Evolutionary conservation across 2,329 filamentous ascomycete genomes (phyloP).

Genomic region (Cytospora piceae): DNA sequence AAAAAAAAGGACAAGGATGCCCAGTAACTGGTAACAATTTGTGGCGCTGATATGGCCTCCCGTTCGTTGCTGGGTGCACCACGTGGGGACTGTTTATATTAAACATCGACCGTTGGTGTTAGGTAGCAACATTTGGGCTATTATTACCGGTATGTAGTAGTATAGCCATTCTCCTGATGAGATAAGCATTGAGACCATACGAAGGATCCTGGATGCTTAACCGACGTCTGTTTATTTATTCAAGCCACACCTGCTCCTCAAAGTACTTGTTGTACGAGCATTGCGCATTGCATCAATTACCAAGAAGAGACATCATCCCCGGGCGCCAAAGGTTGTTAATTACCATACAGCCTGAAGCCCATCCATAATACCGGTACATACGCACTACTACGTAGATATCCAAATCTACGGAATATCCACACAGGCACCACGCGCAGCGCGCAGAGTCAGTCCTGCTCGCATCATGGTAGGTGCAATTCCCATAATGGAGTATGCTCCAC

Average conservation of each 20-base stretch:
- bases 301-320: neutral
- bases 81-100: conserved; percentile 4
- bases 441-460: conserved; percentile 12
- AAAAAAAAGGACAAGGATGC: neutral
- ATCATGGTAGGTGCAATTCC: conserved; percentile 29
- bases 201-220: too few species aligned
- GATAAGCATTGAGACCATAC: neutral
- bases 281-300: neutral
- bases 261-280: neutral
- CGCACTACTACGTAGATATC: neutral
- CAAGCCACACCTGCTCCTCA: neutral
- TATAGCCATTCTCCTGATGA: neutral
- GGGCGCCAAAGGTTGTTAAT: neutral
- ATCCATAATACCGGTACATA: too few species aligned
- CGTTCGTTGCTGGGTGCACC: conserved; percentile 12
- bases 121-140: neutral
- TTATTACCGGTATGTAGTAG: neutral
- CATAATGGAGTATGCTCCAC: conserved; percentile 29
- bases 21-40: neutral
- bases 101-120: neutral
- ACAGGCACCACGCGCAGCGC: neutral
- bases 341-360: too few species aligned
- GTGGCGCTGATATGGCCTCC: neutral
- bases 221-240: neutral
- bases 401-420: neutral